Percentiles rank a stretch among this genome's conserved stretches.
These are phyloP conservation scores for Xerocomellus dryophilus DNA, from an alignment of 768 basidiomycete genomes.

Conservation along the genomic window DNA sequence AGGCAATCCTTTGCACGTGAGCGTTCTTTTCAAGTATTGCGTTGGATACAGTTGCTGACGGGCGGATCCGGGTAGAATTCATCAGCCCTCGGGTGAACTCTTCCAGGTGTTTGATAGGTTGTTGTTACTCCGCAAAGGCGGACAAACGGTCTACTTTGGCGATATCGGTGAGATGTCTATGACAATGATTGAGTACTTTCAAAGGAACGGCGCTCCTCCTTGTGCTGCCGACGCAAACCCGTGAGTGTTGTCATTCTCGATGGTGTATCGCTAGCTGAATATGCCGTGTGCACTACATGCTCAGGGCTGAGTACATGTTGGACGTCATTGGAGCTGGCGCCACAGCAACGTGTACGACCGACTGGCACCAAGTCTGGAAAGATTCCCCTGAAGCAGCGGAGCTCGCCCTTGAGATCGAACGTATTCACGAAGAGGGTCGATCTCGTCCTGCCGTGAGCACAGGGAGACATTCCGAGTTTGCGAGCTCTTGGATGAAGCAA, in stretches of 20 bases:
- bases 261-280: not conserved
- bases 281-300: not conserved
- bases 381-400: slow-evolving; percentile 38
- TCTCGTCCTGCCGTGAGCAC: slow-evolving; percentile 21
- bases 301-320: slow-evolving; percentile 47
- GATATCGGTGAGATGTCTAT: slow-evolving; percentile 27
- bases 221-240: slow-evolving; percentile 24
- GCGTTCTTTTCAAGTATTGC: slow-evolving; percentile 10
- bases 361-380: slow-evolving; percentile 54
- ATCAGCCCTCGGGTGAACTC: slow-evolving; percentile 44
- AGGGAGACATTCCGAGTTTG: slow-evolving; percentile 30
- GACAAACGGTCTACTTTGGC: slow-evolving; percentile 69
- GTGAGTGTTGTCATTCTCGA: slow-evolving; percentile 6
- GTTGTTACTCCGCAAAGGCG: slow-evolving; percentile 49
- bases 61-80: slow-evolving; percentile 8
- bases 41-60: not conserved
- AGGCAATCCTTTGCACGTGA: slow-evolving; percentile 55
- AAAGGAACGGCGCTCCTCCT: slow-evolving; percentile 20
- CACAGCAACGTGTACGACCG: slow-evolving; percentile 38
- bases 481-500: slow-evolving; percentile 41
- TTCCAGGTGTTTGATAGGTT: slow-evolving; percentile 54
- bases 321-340: slow-evolving; percentile 58
- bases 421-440: slow-evolving; percentile 40
- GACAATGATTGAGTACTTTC: slow-evolving; percentile 23
- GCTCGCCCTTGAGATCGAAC: slow-evolving; percentile 42